These are phyloP conservation scores for Prunus fruticosa DNA, from an alignment of 306 rosid genomes.

Conservation along the genomic window DNA sequence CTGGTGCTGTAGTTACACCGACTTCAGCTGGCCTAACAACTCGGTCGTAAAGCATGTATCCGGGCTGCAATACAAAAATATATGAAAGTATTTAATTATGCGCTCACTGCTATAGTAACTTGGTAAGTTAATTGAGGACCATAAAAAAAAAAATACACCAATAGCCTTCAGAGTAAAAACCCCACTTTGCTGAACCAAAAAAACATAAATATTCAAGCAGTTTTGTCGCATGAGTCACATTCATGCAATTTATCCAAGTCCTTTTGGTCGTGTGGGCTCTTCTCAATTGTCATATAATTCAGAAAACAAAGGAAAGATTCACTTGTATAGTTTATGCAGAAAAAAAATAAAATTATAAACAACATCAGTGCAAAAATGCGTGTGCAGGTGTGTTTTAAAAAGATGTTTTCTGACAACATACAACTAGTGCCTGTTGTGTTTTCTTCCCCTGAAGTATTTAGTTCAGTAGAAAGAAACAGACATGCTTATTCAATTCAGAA, in stretches of 20 bases:
- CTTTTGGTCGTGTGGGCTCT: neutral
- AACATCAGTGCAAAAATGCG: neutral
- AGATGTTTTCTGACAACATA: neutral
- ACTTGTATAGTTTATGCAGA: neutral
- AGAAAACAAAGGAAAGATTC: neutral
- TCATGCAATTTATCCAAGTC: neutral
- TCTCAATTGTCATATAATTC: neutral
- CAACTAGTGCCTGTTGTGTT: neutral
- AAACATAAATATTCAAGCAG: neutral
- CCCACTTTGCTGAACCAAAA: neutral
- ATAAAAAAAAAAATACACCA: neutral
- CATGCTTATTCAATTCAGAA: neutral
- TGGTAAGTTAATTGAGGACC: neutral
- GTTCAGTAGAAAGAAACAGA: neutral
- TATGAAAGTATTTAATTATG: constrained; percentile 4
- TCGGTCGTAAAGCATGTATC: constrained; percentile 74
- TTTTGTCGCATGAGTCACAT: neutral
- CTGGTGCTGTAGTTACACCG: constrained; percentile 62
- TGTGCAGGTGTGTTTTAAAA: neutral
- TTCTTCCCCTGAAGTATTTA: neutral
- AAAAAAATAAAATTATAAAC: neutral
- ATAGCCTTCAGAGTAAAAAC: neutral
- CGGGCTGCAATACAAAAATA: constrained; percentile 46
- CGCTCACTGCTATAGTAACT: neutral
- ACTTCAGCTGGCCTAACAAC: constrained; percentile 90